Conservation (phyloP, 345 rosid genomes). For the Corchorus capsularis region DNA sequence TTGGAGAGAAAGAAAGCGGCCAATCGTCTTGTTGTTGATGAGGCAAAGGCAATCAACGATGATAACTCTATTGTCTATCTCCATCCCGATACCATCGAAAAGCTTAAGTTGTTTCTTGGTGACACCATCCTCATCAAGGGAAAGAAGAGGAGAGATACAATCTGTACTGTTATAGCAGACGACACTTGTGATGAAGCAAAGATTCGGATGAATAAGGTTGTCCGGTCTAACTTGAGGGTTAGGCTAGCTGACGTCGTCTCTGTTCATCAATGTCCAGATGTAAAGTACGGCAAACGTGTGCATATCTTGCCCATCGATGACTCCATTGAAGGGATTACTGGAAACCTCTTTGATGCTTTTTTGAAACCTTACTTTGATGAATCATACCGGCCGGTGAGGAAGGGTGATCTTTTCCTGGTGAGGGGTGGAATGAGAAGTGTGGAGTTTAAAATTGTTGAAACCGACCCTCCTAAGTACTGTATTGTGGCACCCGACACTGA, state of each 20-base stretch:
- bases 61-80: background rate
- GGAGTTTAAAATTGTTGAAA: background rate
- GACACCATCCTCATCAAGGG: too few species aligned
- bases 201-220: background rate
- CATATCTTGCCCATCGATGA: too few species aligned
- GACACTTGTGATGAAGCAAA: background rate
- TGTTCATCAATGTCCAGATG: background rate
- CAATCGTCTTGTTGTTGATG: background rate
- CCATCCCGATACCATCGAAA: background rate
- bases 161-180: background rate
- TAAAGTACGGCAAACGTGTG: too few species aligned
- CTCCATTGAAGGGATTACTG: too few species aligned
- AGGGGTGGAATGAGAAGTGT: slow-evolving; percentile 3
- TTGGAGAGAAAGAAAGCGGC: background rate
- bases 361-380: background rate
- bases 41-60: background rate
- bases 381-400: background rate
- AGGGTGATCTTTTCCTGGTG: background rate
- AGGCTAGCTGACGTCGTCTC: background rate
- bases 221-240: background rate
- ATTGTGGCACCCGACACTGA: background rate
- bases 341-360: too few species aligned
- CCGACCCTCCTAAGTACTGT: background rate
- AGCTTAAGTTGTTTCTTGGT: background rate
- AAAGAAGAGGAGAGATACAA: background rate